Conservation (phyloP, 2,329 filamentous ascomycete genomes). For the Colletotrichum filicis region DNA sequence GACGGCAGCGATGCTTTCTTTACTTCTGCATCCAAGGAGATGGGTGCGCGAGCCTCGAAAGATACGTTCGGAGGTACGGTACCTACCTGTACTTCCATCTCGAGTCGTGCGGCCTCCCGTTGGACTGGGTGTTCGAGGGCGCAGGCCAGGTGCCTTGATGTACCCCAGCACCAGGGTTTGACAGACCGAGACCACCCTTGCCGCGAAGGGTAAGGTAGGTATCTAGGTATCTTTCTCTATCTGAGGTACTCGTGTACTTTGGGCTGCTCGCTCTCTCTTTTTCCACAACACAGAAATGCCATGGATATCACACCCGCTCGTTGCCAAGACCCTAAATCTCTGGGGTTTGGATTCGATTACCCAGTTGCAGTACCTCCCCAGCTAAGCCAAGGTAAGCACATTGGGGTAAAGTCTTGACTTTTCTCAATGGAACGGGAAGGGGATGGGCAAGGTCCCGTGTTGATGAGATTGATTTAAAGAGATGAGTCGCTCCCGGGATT, state of each 20-base stretch:
- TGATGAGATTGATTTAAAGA: conserved; percentile 17
- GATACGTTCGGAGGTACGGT: background rate
- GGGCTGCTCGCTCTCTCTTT: background rate
- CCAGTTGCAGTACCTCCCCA: background rate
- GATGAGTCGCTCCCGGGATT: background rate
- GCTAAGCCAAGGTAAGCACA: background rate
- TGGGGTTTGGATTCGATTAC: background rate
- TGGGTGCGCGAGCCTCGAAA: background rate
- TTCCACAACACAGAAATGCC: background rate
- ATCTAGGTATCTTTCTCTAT: background rate
- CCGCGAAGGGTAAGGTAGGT: no score
- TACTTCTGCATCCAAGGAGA: background rate
- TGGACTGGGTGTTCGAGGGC: background rate
- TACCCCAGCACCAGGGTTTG: background rate
- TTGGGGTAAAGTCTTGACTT: background rate
- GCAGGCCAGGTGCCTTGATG: background rate
- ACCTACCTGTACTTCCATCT: background rate
- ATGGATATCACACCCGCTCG: background rate
- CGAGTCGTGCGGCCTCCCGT: background rate
- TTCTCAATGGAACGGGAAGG: background rate
- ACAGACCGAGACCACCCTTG: background rate
- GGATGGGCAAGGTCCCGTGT: background rate
- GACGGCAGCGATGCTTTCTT: background rate
- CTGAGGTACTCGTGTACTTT: background rate
- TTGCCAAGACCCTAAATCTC: conserved; percentile 22